Base-by-base conservation (phyloP, 345 rosid species). In the Linum lewisii region DNA sequence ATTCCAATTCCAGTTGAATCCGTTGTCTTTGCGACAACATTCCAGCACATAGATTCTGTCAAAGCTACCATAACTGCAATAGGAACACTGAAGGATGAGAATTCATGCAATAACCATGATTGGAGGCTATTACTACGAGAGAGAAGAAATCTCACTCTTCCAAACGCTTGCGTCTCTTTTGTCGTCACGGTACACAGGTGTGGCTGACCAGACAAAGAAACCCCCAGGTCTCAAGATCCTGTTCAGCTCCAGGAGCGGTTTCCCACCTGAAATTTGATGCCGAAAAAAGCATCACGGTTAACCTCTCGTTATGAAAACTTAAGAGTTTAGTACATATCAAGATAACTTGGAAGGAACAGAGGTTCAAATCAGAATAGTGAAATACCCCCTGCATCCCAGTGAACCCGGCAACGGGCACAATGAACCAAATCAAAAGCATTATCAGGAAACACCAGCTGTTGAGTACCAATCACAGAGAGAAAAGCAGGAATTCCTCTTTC, bases 381-480 rank as follows among this genome's bases (percentile, higher is more conserved):
- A 51, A 15, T 76, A 84, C 95, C 96, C 75, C 82, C 81, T 45
- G 85, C 98, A 66, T 92, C 95, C 96, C 96, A 92, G 64, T 92
- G 96, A 66, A 92, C 96, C 72, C 96, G 83, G 76, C 98, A 92
- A 54, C 96, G 73, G 6, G 98, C 98, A 67, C 98, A 92, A 70
- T 92, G 98, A 65, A 92, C 77, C 74, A 92, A 63, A 72, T 92
- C 96, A 64, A 72, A 92, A 3, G 88, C 80, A 32, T 79, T 81
- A 63, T 72, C 81, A 0, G 95, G 93, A 68, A 79, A 92, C 1
- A 85, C 65, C 62, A 92, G 77, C 81, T 74, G 81, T 60, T 81
- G 83, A 1, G 98, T 88, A 49, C 93, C 95, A 25, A 92, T 88
- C 24, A 88, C 96, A 29, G 98, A 82, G 51, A 88, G 88, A 3